Conservation (phyloP, 805 yeast species). For the Cyberlindnera lachancei region DNA sequence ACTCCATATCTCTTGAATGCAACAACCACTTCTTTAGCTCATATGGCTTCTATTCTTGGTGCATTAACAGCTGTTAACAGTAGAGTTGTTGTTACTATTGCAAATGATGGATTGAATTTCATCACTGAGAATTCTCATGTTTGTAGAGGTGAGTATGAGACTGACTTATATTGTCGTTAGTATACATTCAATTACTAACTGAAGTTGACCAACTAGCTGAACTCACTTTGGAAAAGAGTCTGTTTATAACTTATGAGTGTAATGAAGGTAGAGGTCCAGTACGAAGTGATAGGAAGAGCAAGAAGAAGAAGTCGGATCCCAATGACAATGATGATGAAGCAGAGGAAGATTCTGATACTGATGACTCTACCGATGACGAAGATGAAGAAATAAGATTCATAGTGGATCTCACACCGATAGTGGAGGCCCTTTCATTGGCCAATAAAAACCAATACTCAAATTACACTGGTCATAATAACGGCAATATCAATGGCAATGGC, state of each 20-base stretch:
- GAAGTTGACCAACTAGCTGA: conserved; percentile 13
- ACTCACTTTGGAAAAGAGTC: conserved; percentile 29
- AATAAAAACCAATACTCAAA: conserved; percentile 24
- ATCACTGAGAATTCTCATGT: conserved; percentile 40
- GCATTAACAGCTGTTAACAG: conserved; percentile 35
- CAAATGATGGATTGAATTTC: conserved; percentile 44
- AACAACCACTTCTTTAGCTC: conserved; percentile 37
- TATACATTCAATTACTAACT: neutral
- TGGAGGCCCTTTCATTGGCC: conserved; percentile 43
- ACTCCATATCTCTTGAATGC: conserved; percentile 35
- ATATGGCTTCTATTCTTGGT: conserved; percentile 37
- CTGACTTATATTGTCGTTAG: too few species aligned
- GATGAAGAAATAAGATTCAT: conserved; percentile 26
- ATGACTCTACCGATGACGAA: conserved; percentile 6
- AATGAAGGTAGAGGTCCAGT: neutral
- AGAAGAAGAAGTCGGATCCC: conserved; percentile 1
- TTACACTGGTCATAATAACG: too few species aligned
- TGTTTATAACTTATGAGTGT: conserved; percentile 28
- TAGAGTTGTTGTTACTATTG: conserved; percentile 35
- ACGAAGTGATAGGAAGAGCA: neutral
- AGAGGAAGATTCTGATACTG: conserved; percentile 9
- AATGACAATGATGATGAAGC: conserved; percentile 10
- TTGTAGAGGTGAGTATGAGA: conserved; percentile 12
- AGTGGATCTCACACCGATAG: conserved; percentile 37
- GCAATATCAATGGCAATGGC: too few species aligned